Percentiles rank a stretch among this genome's conserved stretches.
These are phyloP conservation scores for Fusarium sp. DNA, from an alignment of 2,329 filamentous ascomycete genomes.

Conservation along the genomic window DNA sequence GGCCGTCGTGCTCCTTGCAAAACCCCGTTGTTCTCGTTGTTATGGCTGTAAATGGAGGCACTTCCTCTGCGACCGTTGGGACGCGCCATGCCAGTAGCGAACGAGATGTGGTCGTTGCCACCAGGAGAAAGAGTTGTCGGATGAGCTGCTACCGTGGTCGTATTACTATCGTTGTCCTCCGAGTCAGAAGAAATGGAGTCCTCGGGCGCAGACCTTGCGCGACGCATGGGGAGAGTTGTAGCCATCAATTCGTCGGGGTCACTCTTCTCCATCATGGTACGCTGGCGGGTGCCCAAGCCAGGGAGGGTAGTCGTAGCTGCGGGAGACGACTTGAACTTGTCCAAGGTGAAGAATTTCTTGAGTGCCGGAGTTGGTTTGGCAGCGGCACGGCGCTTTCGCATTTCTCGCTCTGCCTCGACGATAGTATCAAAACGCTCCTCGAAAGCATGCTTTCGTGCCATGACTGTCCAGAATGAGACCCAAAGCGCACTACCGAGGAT, in stretches of 20 bases:
- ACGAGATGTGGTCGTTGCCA: slow-evolving; percentile 38
- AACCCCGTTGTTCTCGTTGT: slow-evolving; percentile 22
- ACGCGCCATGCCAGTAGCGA: slow-evolving; percentile 20
- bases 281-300: slow-evolving; percentile 38
- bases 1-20: slow-evolving; percentile 15
- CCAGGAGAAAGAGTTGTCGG: slow-evolving; percentile 26
- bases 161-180: slow-evolving; percentile 39
- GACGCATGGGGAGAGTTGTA: slow-evolving; percentile 24
- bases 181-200: slow-evolving; percentile 30
- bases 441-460: slow-evolving; percentile 71
- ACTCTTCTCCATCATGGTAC: slow-evolving; percentile 22
- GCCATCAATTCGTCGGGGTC: slow-evolving; percentile 16
- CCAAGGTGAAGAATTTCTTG: slow-evolving; percentile 35
- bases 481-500: slow-evolving; percentile 76
- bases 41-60: slow-evolving; percentile 38
- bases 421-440: slow-evolving; percentile 70
- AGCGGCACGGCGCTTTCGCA: slow-evolving; percentile 34
- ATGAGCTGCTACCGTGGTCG: slow-evolving; percentile 35
- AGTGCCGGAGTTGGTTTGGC: slow-evolving; percentile 12
- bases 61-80: slow-evolving; percentile 16
- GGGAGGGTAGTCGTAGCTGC: slow-evolving; percentile 12
- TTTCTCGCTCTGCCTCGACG: slow-evolving; percentile 56
- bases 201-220: slow-evolving; percentile 36
- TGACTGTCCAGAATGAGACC: slow-evolving; percentile 73
- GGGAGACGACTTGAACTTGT: slow-evolving; percentile 38